Base-by-base conservation (phyloP, 2,329 filamentous ascomycete genomes). In the Pyrenophora graminea region DNA sequence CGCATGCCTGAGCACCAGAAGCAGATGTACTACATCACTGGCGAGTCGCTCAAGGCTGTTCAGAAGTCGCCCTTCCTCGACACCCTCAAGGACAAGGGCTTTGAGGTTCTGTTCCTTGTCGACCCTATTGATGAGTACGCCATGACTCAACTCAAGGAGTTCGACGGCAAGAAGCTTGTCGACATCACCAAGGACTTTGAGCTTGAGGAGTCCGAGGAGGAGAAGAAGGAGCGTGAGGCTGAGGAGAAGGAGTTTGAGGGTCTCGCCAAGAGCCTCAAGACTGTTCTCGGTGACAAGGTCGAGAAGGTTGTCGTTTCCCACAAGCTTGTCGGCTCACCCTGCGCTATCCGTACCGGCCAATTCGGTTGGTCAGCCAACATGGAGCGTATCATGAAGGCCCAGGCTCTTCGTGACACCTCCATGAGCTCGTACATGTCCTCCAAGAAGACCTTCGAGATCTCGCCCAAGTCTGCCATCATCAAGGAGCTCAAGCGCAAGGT, bases 361-460 rank as follows among this genome's bases (percentile, higher is more conserved):
- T 99, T 99, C 79, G 94, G 94, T 80, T 99, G 94, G 94, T 97
- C 93, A 51, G 94, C 94, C 76, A 99, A 99, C 87, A 99, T 99
- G 94, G 94, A 99, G 86, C 94, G 94, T 84, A 99, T 99, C 87
- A 99, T 99, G 94, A 99, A 99, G 89, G 94, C 94, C 23, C 94
- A 99, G 85, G 94, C 94, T 74, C 93, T 99, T 73, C 94, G 94
- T 82, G 94, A 99, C 82, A 99, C 94, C 67, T 97, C 92, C 72
- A 99, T 99, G 94, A 91, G 86, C 80, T 96, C 91, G 70, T 99
- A 99, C 90, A 99, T 99, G 94, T 95, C 91, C 64, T 97, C 93
- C 77, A 99, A 99, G 92, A 99, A 99, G 91, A 99, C 94, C 27
- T 97, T 99, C 68, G 94, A 99, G 84, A 97, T 99, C 80, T 97